Evolutionary conservation across 2,329 filamentous ascomycete genomes (phyloP).

Genomic region (Claviceps purpurea): DNA sequence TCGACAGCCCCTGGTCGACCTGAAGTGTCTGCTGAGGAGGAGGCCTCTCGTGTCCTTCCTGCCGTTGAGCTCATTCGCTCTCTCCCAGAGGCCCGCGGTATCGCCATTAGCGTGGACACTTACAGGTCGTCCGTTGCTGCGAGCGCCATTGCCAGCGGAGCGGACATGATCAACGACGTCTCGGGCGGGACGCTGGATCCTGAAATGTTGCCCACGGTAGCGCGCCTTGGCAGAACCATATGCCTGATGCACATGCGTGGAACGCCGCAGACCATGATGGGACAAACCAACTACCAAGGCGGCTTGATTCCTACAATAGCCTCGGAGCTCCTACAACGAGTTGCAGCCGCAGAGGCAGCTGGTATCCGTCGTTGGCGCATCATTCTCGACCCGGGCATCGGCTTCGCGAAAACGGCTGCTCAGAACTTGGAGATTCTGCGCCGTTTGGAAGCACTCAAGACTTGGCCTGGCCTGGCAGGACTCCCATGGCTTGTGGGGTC

Average conservation of each 20-base stretch:
- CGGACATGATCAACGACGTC: conserved; percentile 90
- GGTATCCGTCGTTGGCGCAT: conserved; percentile 89
- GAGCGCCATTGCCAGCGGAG: conserved; percentile 62
- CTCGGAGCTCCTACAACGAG: conserved; percentile 53
- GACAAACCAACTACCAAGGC: conserved; percentile 52
- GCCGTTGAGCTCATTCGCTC: conserved; percentile 61
- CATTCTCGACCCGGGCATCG: conserved; percentile 83
- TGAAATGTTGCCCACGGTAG: conserved; percentile 71
- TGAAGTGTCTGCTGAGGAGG: conserved; percentile 58
- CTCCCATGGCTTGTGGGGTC: conserved; percentile 83
- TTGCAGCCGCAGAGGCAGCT: conserved; percentile 61
- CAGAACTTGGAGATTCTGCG: conserved; percentile 77
- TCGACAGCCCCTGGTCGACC: conserved; percentile 69
- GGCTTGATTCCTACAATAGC: conserved; percentile 54
- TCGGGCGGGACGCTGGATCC: conserved; percentile 69
- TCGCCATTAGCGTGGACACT: conserved; percentile 84
- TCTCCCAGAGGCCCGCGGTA: conserved; percentile 43
- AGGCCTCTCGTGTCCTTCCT: conserved; percentile 65
- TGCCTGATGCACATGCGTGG: conserved; percentile 91
- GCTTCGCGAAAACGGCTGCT: conserved; percentile 72
- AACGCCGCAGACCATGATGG: conserved; percentile 68
- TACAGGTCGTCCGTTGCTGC: conserved; percentile 77
- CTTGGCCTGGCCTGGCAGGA: conserved; percentile 49
- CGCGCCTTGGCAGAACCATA: conserved; percentile 63
- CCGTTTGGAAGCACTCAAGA: conserved; percentile 48